Evolutionary conservation across 1,284 basidiomycete genomes (phyloP).

Genomic region (Agroathelia rolfsii): DNA sequence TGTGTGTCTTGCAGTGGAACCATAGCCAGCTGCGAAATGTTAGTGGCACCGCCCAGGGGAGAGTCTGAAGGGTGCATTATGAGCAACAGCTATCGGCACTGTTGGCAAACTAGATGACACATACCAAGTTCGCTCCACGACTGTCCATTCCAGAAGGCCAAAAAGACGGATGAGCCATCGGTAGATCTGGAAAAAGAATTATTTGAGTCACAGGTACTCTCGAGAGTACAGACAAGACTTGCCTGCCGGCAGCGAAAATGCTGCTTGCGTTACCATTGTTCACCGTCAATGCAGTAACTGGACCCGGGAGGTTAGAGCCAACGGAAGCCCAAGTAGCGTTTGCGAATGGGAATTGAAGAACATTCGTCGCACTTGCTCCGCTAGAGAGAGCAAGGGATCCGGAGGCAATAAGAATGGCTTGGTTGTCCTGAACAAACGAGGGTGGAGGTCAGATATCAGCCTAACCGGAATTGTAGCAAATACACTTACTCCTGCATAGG

Average conservation of each 20-base stretch:
- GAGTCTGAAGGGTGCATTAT: constrained; percentile 31
- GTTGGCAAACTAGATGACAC: constrained; percentile 13
- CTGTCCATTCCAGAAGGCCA: constrained; percentile 75
- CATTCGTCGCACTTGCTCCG: constrained; percentile 50
- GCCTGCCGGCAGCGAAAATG: constrained; percentile 86
- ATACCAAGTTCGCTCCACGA: constrained; percentile 62
- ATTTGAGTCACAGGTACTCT: constrained; percentile 1
- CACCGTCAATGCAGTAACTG: constrained; percentile 81
- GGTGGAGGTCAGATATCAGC: constrained; percentile 6
- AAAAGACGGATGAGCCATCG: constrained; percentile 56
- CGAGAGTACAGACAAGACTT: constrained; percentile 16
- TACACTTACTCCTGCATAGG: constrained; percentile 68
- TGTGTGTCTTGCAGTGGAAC: constrained; percentile 80
- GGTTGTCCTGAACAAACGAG: constrained; percentile 35
- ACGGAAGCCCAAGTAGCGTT: constrained; percentile 71
- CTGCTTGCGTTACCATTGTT: constrained; percentile 76
- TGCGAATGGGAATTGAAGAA: constrained; percentile 61
- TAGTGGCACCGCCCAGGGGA: constrained; percentile 40
- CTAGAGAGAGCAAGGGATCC: constrained; percentile 67
- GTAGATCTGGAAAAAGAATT: constrained; percentile 29
- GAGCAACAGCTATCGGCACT: constrained; percentile 2
- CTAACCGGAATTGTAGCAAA: constrained; percentile 2
- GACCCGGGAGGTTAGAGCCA: constrained; percentile 74
- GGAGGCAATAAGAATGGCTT: constrained; percentile 57
- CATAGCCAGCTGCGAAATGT: constrained; percentile 80